Evolutionary conservation across 331 rosid species (phyloP), one percentile per base, ranked within the genome.

Genomic region (Ulmus americana): DNA sequence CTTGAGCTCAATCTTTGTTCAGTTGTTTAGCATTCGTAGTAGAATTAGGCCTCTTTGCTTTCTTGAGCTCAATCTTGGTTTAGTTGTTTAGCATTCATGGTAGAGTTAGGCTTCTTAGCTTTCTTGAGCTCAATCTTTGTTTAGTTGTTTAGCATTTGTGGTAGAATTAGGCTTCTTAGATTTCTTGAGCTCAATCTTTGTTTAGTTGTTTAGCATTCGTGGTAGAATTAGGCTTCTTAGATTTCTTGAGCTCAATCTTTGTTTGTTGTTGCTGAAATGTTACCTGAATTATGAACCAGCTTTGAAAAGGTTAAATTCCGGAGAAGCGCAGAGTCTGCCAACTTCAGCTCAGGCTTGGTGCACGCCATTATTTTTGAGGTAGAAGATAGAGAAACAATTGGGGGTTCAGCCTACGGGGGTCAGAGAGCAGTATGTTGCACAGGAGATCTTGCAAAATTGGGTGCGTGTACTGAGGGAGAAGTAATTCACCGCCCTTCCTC

Each of bases 391-490:
- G 91, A 90, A 75, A 80, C 80, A 41, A 81, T 94, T 47, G 97
- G 99, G 47, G 99, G 99, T 70, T 90, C 99, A 0, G 99, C 95
- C 2, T 94, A 94, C 71, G 97, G 99, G 8, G 97, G 99, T 73
- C 99, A 94, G 73, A 87, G 99, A 79, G 99, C 99, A 10, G 90
- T 94, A 41, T 90, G 99, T 77, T 94, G 99, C 80, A 82, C 99
- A 0, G 71, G 87, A 38, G 99, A 94, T 82, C 95, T 94, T 52
- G 97, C 97, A 8, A 94, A 94, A 77, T 65, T 89, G 10, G 97
- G 97, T 51, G 95, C 82, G 20, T 94, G 99, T 60, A 45, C 68
- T 40, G 90, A 90, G 85, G 99, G 99, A n/a, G 88, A 77, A 51
- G 79, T 90, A 63, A 94, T 94, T 71, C 67, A 84, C 83, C 95